Conservation (phyloP, 2,329 filamentous ascomycete genomes). For the Exophiala oligosperma region DNA sequence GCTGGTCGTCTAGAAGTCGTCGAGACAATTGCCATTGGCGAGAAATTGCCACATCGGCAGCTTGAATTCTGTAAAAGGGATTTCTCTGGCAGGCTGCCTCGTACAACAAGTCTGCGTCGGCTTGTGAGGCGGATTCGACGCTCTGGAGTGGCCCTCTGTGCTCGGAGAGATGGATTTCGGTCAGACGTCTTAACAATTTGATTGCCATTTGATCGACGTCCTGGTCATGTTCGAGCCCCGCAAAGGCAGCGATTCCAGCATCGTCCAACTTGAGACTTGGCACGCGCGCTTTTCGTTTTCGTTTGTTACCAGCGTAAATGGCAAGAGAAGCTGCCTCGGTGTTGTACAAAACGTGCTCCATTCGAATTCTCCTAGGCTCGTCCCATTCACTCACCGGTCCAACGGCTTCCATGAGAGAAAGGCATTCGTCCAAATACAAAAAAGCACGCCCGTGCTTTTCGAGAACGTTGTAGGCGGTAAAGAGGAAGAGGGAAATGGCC, state of each 20-base stretch:
- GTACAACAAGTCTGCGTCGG: constrained; percentile 6
- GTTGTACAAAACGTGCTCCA: constrained; percentile 14
- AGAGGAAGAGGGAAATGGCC: constrained; percentile 8
- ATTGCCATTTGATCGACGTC: constrained; percentile 3
- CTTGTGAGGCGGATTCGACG: constrained; percentile 2
- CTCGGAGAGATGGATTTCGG: constrained; percentile 12
- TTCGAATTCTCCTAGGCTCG: background rate
- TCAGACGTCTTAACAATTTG: constrained; percentile 10
- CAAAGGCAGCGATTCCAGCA: background rate
- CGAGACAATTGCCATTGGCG: constrained; percentile 17
- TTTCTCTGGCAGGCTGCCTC: constrained; percentile 2
- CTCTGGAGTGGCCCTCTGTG: constrained; percentile 1
- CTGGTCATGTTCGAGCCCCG: background rate
- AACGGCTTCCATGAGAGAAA: constrained; percentile 7
- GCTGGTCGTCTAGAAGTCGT: background rate
- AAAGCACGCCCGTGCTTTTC: constrained; percentile 15
- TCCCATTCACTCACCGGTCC: background rate
- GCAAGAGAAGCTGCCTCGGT: constrained; percentile 10
- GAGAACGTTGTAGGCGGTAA: constrained; percentile 11
- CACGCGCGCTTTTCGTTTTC: background rate
- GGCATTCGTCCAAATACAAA: constrained; percentile 12
- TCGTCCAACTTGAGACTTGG: background rate
- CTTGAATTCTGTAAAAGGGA: constrained; percentile 12
- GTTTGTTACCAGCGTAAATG: constrained; percentile 4
- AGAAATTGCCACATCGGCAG: constrained; percentile 11